A percentile compares a stretch with the other conserved stretches of the same genome.
These are phyloP conservation scores for Podila verticillata DNA, from an alignment of 192 early-diverging fungal species.

Conservation along the genomic window DNA sequence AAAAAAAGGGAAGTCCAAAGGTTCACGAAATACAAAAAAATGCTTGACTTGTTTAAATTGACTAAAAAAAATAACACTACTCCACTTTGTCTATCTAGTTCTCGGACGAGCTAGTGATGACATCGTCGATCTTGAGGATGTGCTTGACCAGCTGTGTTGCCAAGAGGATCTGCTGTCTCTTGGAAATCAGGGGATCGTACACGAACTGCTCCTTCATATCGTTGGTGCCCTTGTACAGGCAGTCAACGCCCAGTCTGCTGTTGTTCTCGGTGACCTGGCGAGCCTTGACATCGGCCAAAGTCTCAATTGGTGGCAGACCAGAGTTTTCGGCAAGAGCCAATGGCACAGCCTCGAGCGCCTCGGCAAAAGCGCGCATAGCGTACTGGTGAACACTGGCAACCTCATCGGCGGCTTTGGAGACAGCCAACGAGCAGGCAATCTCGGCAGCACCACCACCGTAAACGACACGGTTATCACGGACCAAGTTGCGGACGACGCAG, in stretches of 20 bases:
- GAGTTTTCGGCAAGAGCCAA: slow-evolving; percentile 97
- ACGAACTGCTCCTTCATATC: slow-evolving; percentile 99
- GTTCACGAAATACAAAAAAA: background rate
- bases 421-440: slow-evolving; percentile 94
- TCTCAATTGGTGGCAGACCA: slow-evolving; percentile 96
- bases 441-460: slow-evolving; percentile 99
- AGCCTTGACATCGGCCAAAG: slow-evolving; percentile 94
- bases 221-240: slow-evolving; percentile 90
- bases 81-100: slow-evolving; percentile 16
- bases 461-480: slow-evolving; percentile 97
- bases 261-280: slow-evolving; percentile 91
- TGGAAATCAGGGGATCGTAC: slow-evolving; percentile 99
- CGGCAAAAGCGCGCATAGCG: slow-evolving; percentile 98
- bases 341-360: slow-evolving; percentile 95
- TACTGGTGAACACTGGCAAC: slow-evolving; percentile 91
- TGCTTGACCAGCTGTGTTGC: slow-evolving; percentile 99
- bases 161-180: slow-evolving; percentile 97
- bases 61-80: background rate
- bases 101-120: slow-evolving; percentile 30
- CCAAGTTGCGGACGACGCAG: slow-evolving; percentile 97
- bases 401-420: slow-evolving; percentile 90
- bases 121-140: slow-evolving; percentile 97
- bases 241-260: slow-evolving; percentile 94
- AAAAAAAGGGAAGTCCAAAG: background rate
- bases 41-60: slow-evolving; percentile 2